Base-by-base conservation (phyloP, 805 yeast species). In the Metschnikowia chrysomelidarum region DNA sequence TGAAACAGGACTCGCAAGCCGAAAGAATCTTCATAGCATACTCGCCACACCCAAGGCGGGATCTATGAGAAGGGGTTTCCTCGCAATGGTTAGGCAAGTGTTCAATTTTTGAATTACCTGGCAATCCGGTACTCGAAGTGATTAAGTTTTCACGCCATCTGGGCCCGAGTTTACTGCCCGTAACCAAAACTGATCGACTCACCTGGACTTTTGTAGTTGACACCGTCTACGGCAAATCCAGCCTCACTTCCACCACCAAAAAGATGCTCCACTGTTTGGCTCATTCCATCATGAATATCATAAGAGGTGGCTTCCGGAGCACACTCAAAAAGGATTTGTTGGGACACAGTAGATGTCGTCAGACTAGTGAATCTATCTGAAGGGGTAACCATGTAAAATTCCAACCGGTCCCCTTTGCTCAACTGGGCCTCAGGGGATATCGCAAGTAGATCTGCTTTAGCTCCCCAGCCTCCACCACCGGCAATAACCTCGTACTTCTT, bases 381-480 rank as follows among this genome's bases (percentile, higher is more conserved):
- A 1, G 74, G 73, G 3, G 64, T 62, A 18, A 68, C 50, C 73
- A 67, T 69, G 50, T 42, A 66, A 47, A 77, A 76, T 41, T 68
- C 63, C 25, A 77, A 57, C 24, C 53, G 49, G 44, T 69, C 71
- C n/a, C 80, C 80, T n/a, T 50, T 57, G 2, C 36, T 36, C 5
- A 71, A 48, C 15, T 60, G 50, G 1, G 80, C 80, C 2, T 70
- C 71, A 1, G 86, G 80, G 19, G 82, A 82, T 9, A 82, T 53
- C 1, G 78, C 88, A n/a, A 82, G 63, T 53, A 78, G 74, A 21
- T 75, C 75, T 2, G 83, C 78, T 37, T 81, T 74, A 19, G 79
- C 75, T 1, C 87, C 85, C 87, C 87, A 82, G 2, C 81, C 79
- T 2, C 87, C 82, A 2, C 88, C 88, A 4, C 88, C 88, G 4